Evolutionary conservation across 805 yeast species (phyloP), one percentile per base, ranked within the genome.

Genomic region (Candida vaughaniae): DNA sequence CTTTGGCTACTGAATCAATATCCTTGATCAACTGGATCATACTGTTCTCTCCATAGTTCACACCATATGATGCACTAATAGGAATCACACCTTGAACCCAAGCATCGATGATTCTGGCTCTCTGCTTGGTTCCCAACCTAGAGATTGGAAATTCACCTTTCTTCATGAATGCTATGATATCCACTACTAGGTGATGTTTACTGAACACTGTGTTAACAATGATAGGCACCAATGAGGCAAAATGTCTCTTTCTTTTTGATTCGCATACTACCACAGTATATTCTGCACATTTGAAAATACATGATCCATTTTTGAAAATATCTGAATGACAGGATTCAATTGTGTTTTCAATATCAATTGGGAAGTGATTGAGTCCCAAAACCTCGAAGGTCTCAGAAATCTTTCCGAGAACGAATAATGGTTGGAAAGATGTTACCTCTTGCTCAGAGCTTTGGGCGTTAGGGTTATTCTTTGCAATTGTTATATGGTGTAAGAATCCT

Each of bases 281-380:
- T 12, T 88, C 91, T 6, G 89, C 90, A 26, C 90, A 81, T 54
- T 85, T 89, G 59, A 88, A 82, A 1, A 89, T 73, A 49, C 89
- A 81, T 20, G 82, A 62, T 0, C 74, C 74, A 60, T 32, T 67
- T 53, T 55, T 79, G 80, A 33, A 90, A 69, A 38, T 93, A 72
- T 41, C 69, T 42, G 61, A 80, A 40, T 69, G 75, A 35, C 73
- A 67, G 6, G 69, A 59, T 40, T 68, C 73, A 20, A 69, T 66
- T 11, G 73, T 69, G 44, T 64, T 63, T 37, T 68, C 99, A 37
- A 93, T 75, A 58, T 93, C 99, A 16, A 70, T 63, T 1, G 95
- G 95, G 68, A 93, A 91, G 57, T 88, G 95, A 50, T 86, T 89
- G 51, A 93, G 66, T 0, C 99, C 99, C 66, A 86, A 71, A 3